Percentiles rank a stretch among this genome's conserved stretches.
phyloP scores from a whole-genome alignment of 805 yeast genomes.

The Zygosaccharomyces rouxii region DNA sequence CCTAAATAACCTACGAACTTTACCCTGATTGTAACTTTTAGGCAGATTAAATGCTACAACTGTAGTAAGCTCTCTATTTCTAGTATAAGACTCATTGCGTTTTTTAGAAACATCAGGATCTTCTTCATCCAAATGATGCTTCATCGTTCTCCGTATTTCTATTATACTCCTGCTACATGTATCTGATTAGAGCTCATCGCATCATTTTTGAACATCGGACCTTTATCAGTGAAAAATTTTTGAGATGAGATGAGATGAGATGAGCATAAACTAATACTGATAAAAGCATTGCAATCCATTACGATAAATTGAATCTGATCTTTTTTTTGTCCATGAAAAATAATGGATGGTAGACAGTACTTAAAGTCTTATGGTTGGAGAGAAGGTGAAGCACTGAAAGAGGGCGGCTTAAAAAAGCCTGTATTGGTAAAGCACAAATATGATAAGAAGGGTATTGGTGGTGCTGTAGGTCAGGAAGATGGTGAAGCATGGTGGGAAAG shows the following conservation, averaged over 20 bases:
- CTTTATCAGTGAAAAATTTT: conserved; percentile 13
- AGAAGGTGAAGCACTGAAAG: conserved; percentile 78
- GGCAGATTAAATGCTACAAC: conserved; percentile 53
- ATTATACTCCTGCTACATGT: neutral
- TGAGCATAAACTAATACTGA: neutral
- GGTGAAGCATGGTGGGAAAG: conserved; percentile 97
- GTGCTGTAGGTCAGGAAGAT: conserved; percentile 58
- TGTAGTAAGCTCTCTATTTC: conserved; percentile 50
- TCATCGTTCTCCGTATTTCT: conserved; percentile 9
- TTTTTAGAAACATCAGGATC: conserved; percentile 7
- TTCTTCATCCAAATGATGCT: conserved; percentile 11
- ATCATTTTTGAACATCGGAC: conserved; percentile 4
- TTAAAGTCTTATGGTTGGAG: conserved; percentile 82
- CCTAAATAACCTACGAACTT: conserved; percentile 43
- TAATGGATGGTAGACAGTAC: conserved; percentile 73
- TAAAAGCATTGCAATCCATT: no score
- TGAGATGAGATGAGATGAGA: conserved; percentile 11
- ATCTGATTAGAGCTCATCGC: neutral
- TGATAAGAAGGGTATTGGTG: conserved; percentile 88
- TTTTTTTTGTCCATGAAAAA: neutral
- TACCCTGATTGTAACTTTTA: conserved; percentile 35
- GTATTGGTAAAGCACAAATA: conserved; percentile 84
- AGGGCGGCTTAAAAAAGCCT: conserved; percentile 81
- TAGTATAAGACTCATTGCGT: conserved; percentile 6
- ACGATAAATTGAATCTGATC: no score